Base-by-base conservation (phyloP, 2,329 filamentous ascomycete genomes). In the Neonectria faginata region DNA sequence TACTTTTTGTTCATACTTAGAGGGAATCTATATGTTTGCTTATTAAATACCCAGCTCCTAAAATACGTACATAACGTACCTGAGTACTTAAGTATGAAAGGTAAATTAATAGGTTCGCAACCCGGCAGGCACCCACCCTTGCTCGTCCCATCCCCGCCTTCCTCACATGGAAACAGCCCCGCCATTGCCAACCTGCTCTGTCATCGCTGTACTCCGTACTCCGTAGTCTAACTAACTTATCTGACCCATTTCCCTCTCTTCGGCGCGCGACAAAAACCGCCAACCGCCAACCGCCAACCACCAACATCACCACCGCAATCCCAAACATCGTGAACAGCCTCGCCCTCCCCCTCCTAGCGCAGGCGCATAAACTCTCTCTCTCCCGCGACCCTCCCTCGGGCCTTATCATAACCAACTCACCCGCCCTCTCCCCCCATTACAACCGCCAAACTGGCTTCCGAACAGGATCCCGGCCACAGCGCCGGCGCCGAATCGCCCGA, bases 391-490 rank as follows among this genome's bases (percentile, higher is more conserved):
- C 39, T 42, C 31, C 16, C 36, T 7, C 36, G 36, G 14, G 36
- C 36, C 14, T n/a, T 18, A 53, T n/a, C 44, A 54, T 51, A 18
- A 14, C 50, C 52, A 25, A 22, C 42, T 36, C 41, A 36, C 45
- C 18, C 39, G 39, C 39, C 16, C n/a, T 7, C 56, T 55, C 27
- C 51, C 31, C 22, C 25, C 65, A 69, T 52, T 6, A 39, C 36
- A 39, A 76, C 77, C 79, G 77, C 72, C 79, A 82, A 81, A 75
- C 81, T 83, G 83, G 81, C 82, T 71, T 75, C 73, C 71, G 74
- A 75, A 57, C 77, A 81, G 69, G 71, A 78, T 68, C 56, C 73
- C 69, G 76, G 78, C 68, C 74, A 71, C 75, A 73, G 77, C 70
- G 73, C 73, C 62, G 70, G 67, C 60, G 70, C 70, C 62, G 71